Base-by-base conservation (phyloP, 208 protist genomes). In the Wallacemonas sp. region DNA sequence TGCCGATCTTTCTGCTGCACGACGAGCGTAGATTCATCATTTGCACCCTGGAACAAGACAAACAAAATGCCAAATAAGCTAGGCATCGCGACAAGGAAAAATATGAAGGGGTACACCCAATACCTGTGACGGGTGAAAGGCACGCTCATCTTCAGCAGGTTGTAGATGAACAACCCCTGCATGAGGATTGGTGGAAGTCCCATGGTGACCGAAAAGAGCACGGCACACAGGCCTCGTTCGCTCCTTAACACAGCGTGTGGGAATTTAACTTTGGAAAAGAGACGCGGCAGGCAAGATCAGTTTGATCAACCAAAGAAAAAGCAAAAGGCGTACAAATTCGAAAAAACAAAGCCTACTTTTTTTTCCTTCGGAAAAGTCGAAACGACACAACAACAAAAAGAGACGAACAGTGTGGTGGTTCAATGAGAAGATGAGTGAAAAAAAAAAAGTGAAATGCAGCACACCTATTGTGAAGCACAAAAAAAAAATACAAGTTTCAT, bases 121-220 rank as follows among this genome's bases (percentile, higher is more conserved):
- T 76, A 74, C 42, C 66, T 51, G 60, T 84, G 78, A 2, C 27
- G 28, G 5, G 77, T 17, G 26, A 79, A 70, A 11, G 74, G 75
- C 2, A 68, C 31, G 1, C 66, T 45, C 8, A 44, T 45, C 12
- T 53, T 55, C 9, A 70, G 41, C 14, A 36, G n/a, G 54, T 71
- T 75, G 54, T 81, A 24, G 34, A 75, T 33, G 26, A 81, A 38
- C 22, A 72, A 27, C 11, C 76, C 27, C 31, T 70, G 61, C 49
- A 79, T 53, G 2, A 84, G 15, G 1, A 41, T 24, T 5, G 41
- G 56, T 47, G 41, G 39, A 41, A 65, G 47, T 12, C 22, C 55
- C 53, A 64, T 64, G 4, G 42, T 54, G 12, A 9, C 22, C 22
- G 44, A 6, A 26, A 5, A 49, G n/a, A n/a, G n/a, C n/a, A n/a